Evolutionary conservation across 2,329 filamentous ascomycete genomes (phyloP), one percentile per base, ranked within the genome.

Genomic region (Chaetoscypha palmicola): DNA sequence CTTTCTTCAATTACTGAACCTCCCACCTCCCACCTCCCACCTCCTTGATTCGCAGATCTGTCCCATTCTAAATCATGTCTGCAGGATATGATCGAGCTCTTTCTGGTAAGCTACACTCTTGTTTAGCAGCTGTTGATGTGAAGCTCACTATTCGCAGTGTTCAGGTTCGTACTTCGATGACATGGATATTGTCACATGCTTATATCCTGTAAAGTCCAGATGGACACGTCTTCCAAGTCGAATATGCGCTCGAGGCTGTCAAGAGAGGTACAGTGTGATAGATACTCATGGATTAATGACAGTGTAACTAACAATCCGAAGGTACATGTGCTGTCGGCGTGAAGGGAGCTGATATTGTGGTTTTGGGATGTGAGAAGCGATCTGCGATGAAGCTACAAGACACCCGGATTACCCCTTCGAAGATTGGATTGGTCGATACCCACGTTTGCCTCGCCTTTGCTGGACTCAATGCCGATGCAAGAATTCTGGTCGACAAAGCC

Each of bases 341-440:
- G 57, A 98, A 98, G 73, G 92, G 92, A 60, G 76, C 78, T 59
- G 86, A 94, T 66, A 86, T 97, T 53, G 92, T 98, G 26, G 92
- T 98, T 22, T 76, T 98, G 38, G 92, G 92, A 60, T 98, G 92
- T 69, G 92, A 98, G 73, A 98, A 98, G 78, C 82, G 91, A 59
- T 97, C 92, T 41, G 92, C 92, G 24, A 96, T 98, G 86, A 98
- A 98, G 73, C 81, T 98, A 49, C 92, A 98, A 76, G 92, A 98
- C 69, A 98, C 94, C 46, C 85, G 92, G 65, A 98, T 98, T 68
- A 98, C 92, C 22, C 92, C 92, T 10, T 97, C 92, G 58, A 98
- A 98, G 77, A 96, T 98, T 67, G 89, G 90, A 59, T 80, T 96
- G 54, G 80, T 98, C 63, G 92, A 98, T 68, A 86, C 82, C 62